Conservation (phyloP, 2,329 filamentous ascomycete genomes). For the Colletotrichum liaoningense region DNA sequence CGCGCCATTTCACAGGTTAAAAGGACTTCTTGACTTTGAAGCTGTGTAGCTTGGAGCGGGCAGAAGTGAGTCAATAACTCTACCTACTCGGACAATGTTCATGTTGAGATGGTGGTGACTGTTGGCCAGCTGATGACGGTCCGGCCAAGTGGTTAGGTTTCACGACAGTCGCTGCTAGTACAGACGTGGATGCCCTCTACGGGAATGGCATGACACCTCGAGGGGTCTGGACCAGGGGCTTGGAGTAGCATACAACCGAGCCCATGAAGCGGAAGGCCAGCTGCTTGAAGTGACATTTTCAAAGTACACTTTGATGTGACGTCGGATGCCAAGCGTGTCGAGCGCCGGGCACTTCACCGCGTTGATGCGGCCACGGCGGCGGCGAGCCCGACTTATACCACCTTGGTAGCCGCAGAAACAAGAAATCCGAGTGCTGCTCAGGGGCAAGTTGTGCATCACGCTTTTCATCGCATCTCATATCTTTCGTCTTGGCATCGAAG, state of each 20-base stretch:
- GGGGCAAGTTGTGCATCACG: background rate
- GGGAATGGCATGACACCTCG: no score
- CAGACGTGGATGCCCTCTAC: background rate
- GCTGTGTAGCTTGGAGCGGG: no score
- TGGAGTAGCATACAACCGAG: background rate
- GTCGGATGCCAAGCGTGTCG: background rate
- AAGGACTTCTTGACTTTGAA: no score
- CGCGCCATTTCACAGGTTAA: no score
- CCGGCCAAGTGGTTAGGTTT: background rate
- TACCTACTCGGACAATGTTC: background rate
- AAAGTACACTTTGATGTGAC: background rate
- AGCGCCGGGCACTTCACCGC: background rate
- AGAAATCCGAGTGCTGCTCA: background rate
- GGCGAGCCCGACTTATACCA: constrained; percentile 2
- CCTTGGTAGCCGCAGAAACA: background rate
- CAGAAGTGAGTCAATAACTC: no score
- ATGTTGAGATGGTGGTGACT: background rate
- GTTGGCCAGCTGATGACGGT: background rate
- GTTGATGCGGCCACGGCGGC: background rate
- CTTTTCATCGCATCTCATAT: background rate
- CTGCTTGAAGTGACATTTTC: background rate
- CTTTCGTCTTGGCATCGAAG: constrained; percentile 9
- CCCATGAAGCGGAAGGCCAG: background rate
- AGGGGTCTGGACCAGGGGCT: background rate
- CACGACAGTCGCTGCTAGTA: background rate